Base-by-base conservation (phyloP, 768 basidiomycete species). In the Sporobolomyces pararoseus region DNA sequence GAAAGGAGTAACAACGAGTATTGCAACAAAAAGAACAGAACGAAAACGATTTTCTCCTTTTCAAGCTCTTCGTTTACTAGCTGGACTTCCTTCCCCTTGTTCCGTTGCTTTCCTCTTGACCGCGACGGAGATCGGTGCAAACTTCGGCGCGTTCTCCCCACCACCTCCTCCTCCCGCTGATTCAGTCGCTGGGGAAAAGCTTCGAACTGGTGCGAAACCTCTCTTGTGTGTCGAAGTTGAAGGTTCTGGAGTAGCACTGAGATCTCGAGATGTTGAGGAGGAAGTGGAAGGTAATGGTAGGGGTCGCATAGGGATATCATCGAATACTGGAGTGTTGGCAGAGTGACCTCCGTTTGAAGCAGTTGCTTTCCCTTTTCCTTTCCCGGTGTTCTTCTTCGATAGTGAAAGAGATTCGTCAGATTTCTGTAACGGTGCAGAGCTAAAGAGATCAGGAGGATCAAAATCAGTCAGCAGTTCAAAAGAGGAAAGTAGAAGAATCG, bases 31-130 rank as follows among this genome's bases (percentile, higher is more conserved):
- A 29, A 17, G 51, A 53, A 31, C 10, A 23, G 10, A 50, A 50
- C 49, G 6, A 42, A 42, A 16, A 16, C n/a, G n/a, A n/a, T n/a
- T n/a, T n/a, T n/a, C n/a, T n/a, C n/a, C 39, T 17, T 42, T 42
- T 62, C 53, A 70, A 1, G 4, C 59, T 63, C 81, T 79, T 64
- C 79, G 80, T 82, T 91, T 91, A 31, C 86, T 77, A 13, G 88
- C 84, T 9, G 89, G 89, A 6, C 86, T 83, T 19, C 84, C 87
- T 27, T 81, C 79, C n/a, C 84, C 83, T 65, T 90, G 89, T 37
- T 87, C 88, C 2, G 79, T 84, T 6, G 88, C 89, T 78, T 91
- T 92, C 76, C 91, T 83, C 83, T 93, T 93, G 53, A 83, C 81
- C 39, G 87, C 87, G 77, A 91, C 60, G 46, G 59, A 61, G 49